Conservation (phyloP, 257 asterid species). For the Solanum pennellii region DNA sequence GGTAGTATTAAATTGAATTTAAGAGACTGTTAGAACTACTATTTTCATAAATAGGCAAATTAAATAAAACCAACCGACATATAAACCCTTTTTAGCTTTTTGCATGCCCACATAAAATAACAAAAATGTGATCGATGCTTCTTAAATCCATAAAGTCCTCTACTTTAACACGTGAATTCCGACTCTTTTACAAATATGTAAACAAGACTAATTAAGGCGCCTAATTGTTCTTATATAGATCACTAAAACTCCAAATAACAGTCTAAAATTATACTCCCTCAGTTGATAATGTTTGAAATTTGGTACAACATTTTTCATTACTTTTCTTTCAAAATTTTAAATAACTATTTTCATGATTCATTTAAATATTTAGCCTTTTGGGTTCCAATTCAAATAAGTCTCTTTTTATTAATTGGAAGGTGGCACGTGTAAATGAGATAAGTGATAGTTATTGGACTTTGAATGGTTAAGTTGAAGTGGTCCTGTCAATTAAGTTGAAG, state of each 20-base stretch:
- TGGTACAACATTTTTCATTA: background rate
- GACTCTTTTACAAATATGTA: background rate
- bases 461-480: conserved; percentile 9
- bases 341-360: background rate
- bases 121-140: background rate
- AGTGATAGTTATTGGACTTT: background rate
- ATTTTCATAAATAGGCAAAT: background rate
- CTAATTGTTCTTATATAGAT: background rate
- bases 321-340: background rate
- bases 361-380: background rate
- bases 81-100: background rate
- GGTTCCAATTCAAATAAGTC: background rate
- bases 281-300: background rate
- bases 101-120: background rate
- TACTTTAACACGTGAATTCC: background rate
- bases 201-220: background rate
- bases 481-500: conserved; percentile 6
- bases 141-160: background rate
- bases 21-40: background rate
- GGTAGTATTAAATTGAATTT: background rate
- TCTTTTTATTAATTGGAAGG: background rate
- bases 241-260: background rate
- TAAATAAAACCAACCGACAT: background rate
- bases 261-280: background rate
- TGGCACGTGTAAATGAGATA: conserved; percentile 29